phyloP scores from a whole-genome alignment of 305 asterid species.

The Fraxinus latifolia region DNA sequence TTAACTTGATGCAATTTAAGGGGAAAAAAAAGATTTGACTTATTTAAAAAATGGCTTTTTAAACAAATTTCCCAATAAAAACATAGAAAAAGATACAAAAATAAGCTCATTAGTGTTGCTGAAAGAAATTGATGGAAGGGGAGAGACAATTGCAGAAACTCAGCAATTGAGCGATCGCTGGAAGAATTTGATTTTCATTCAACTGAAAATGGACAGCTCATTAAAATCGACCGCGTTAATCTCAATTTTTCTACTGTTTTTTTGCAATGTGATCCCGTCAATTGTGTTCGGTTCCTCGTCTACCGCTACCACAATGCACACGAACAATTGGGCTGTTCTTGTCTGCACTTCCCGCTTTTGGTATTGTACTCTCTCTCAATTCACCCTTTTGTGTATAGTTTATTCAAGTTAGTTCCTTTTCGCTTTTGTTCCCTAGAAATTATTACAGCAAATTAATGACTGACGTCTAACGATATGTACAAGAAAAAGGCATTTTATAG shows the following conservation, averaged over 20 bases:
- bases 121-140: background rate
- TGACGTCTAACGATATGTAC: background rate
- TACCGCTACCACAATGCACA: conserved; percentile 65
- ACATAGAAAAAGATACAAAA: background rate
- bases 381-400: background rate
- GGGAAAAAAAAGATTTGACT: too few species aligned
- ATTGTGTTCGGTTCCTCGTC: conserved; percentile 35
- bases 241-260: conserved; percentile 27
- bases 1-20: too few species aligned
- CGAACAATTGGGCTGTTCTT: conserved; percentile 91
- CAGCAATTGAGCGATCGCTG: background rate
- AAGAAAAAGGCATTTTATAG: background rate
- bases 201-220: conserved; percentile 31
- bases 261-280: conserved; percentile 38
- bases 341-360: conserved; percentile 97
- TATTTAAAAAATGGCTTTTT: background rate
- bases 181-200: background rate
- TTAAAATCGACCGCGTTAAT: conserved; percentile 19
- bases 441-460: background rate
- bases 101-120: background rate
- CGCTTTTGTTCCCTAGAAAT: background rate
- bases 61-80: background rate
- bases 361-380: conserved; percentile 33
- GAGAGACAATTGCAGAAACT: background rate
- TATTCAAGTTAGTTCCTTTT: conserved; percentile 10